Evolutionary conservation across 2,329 filamentous ascomycete species (phyloP), one percentile per base, ranked within the genome.

Genomic region (Calycina marina): DNA sequence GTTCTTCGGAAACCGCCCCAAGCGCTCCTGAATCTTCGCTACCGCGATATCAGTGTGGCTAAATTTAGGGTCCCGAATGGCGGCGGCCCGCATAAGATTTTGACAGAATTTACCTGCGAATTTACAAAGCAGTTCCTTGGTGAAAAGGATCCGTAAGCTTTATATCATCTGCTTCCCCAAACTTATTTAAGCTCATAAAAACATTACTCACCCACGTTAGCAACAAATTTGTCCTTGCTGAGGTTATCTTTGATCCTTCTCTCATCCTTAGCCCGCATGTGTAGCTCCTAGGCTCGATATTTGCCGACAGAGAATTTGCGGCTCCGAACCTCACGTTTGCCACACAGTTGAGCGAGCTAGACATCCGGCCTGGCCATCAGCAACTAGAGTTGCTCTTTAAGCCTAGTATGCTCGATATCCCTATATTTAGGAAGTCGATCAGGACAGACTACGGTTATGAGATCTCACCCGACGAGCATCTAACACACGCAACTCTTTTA

Each of bases 261-360:
- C 42, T 60, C 9, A 40, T 56, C 6, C 48, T 59, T 14, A 59
- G 50, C 38, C 47, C 42, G 4, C 41, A 59, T 39, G 32, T 54
- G 11, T 52, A 49, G 30, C 44, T 58, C 18, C 36, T 56, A 8
- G 44, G 48, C 14, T 48, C 51, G 25, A 38, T 50, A 18, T 49
- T 53, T 38, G 32, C 39, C 12, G 34, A 52, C 31, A 30, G 36
- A 29, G 45, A 41, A 1, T 53, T 52, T 30, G 12, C 34, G 4
- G 45, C 46, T 8, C 34, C 30, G 5, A 47, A 29, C 34, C 41
- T 53, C 14, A 48, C 28, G 24, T 48, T 33, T n/a, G 37, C 39
- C 5, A 15, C 43, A n/a, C 11, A 33, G 11, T 20, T 53, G 4
- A 44, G 35, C 27, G 30, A 37, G 27, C 41, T 54, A 25, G 29